A percentile compares a stretch with the other conserved stretches of the same genome.
phyloP scores from a whole-genome alignment of 129 eudicot species.

The Cynara cardunculus region DNA sequence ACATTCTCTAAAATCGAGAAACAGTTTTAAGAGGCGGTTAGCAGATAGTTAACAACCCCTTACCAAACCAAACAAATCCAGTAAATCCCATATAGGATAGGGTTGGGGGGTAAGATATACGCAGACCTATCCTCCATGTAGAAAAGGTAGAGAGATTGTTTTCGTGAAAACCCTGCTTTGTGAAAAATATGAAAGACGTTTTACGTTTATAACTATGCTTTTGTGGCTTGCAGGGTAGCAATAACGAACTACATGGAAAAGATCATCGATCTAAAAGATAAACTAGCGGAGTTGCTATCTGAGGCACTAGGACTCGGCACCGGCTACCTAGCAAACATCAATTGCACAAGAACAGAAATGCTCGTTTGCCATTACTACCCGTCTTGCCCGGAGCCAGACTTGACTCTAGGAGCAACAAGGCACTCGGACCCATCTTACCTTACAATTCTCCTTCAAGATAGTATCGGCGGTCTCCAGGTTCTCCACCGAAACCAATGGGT shows the following conservation, averaged over 20 bases:
- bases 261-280: slow-evolving; percentile 31
- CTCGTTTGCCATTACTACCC: slow-evolving; percentile 54
- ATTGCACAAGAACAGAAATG: slow-evolving; percentile 49
- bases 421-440: slow-evolving; percentile 42
- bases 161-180: background rate
- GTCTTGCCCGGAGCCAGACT: slow-evolving; percentile 52
- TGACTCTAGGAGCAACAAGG: slow-evolving; percentile 41
- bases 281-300: slow-evolving; percentile 38
- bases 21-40: too few species aligned
- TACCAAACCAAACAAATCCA: too few species aligned
- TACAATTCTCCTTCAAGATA: slow-evolving; percentile 54
- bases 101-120: too few species aligned
- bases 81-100: too few species aligned
- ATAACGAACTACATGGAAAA: slow-evolving; percentile 38
- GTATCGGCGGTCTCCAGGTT: slow-evolving; percentile 55
- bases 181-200: background rate
- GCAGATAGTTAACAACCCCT: too few species aligned
- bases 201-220: background rate
- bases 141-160: too few species aligned
- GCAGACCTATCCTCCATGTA: too few species aligned
- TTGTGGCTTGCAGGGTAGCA: slow-evolving; percentile 28
- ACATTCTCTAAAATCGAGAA: too few species aligned
- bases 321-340: slow-evolving; percentile 29
- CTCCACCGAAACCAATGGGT: slow-evolving; percentile 44
- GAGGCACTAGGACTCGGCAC: slow-evolving; percentile 48